Evolutionary conservation across 306 rosid species (phyloP), one percentile per base, ranked within the genome.

Genomic region (Morella rubra): DNA sequence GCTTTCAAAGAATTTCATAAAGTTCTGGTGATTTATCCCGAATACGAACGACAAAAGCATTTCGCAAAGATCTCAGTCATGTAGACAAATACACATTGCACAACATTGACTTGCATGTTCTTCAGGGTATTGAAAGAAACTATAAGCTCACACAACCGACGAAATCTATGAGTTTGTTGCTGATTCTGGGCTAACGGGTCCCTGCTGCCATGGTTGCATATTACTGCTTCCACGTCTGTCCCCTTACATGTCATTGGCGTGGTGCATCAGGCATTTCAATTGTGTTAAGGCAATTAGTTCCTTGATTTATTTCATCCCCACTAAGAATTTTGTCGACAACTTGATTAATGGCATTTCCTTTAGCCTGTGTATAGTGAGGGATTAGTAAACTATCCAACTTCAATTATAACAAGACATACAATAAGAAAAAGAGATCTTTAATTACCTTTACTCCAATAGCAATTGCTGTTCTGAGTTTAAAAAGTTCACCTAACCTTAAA

Each of bases 381-480:
- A 47, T 19, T 24, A 65, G 77, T 32, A 52, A 72, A 50, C 16
- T 81, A 6, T 7, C 51, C 37, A 44, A 64, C 3, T 24, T 74
- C 3, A 32, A 32, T 32, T 32, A 32, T 10, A 19, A 12, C 24
- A 19, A 78, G 1, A 1, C 5, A 40, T 8, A 22, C 3, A 46
- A 11, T 44, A 49, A 9, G 47, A 12, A 52, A 14, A 53, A 8
- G 32, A 27, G 62, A 22, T 66, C 7, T 19, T 8, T 3, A 56
- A 51, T 71, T 58, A 91, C 97, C 98, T 91, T 93, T 59, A 93
- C 73, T 69, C 98, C 98, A 56, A 91, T 73, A n/a, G 96, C 92
- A 77, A 93, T 85, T 54, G 97, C 92, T n/a, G 96, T 91, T 85
- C 86, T 93, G 56, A 91, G 81, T 46, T 86, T 86, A 32, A 91